These are phyloP conservation scores for Aureococcus anophagefferens DNA, from an alignment of 108 stramenopile species.

Conservation along the genomic window DNA sequence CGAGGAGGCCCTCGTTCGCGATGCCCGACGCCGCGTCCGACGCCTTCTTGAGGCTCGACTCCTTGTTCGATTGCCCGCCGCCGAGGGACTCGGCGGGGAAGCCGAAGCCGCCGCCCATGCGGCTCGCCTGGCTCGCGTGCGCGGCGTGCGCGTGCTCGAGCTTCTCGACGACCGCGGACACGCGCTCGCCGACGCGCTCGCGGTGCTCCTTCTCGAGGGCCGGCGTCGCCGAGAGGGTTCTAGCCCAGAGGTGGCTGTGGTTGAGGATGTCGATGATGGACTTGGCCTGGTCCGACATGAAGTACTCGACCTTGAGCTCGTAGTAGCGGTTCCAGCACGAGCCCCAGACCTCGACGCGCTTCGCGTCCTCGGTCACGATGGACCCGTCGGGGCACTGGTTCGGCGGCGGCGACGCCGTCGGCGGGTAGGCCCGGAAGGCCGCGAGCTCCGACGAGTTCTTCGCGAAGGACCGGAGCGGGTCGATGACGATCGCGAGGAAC, in stretches of 20 bases:
- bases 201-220: slow-evolving; percentile 30
- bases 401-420: slow-evolving; percentile 62
- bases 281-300: slow-evolving; percentile 49
- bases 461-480: slow-evolving; percentile 67
- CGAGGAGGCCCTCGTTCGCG: slow-evolving; percentile 33
- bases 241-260: slow-evolving; percentile 40
- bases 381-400: slow-evolving; percentile 80
- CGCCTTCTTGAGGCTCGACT: slow-evolving; percentile 12
- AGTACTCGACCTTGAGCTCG: slow-evolving; percentile 69
- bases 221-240: slow-evolving; percentile 28
- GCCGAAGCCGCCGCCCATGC: slow-evolving; percentile 2
- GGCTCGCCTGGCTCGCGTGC: slow-evolving; percentile 4
- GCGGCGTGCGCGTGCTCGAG: slow-evolving; percentile 6
- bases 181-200: slow-evolving; percentile 26
- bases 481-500: slow-evolving; percentile 88
- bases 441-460: slow-evolving; percentile 68
- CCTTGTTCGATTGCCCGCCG: slow-evolving; percentile 17
- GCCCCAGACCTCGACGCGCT: slow-evolving; percentile 78
- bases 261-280: slow-evolving; percentile 30
- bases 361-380: slow-evolving; percentile 55
- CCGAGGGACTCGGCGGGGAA: slow-evolving; percentile 6
- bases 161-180: slow-evolving; percentile 16
- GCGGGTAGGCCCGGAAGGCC: slow-evolving; percentile 92
- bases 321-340: slow-evolving; percentile 92
- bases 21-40: slow-evolving; percentile 2